These are phyloP conservation scores for Hagleromyces aurorensis DNA, from an alignment of 805 yeast species.

Conservation along the genomic window DNA sequence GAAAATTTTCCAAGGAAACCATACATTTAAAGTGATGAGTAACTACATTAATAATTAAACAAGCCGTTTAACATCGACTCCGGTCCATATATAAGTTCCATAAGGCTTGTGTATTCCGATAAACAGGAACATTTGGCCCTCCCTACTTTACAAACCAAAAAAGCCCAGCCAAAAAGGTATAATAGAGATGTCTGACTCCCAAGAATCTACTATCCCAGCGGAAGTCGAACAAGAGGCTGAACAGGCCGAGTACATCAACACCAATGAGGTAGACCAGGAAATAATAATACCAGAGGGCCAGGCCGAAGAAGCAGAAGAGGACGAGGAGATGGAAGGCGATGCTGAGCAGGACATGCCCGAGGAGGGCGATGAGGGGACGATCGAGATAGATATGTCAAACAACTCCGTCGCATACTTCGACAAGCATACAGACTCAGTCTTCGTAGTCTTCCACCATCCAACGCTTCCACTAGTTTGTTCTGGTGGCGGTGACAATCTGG, in stretches of 20 bases:
- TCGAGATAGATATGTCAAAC: conserved; percentile 82
- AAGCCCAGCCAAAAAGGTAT: too few species aligned
- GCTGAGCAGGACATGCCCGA: conserved; percentile 29
- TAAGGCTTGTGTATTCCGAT: too few species aligned
- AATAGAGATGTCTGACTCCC: conserved; percentile 12
- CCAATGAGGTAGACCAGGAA: conserved; percentile 40
- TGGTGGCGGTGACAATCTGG: conserved; percentile 93
- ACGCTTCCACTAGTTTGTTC: conserved; percentile 75
- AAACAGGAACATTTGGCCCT: too few species aligned
- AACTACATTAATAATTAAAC: too few species aligned
- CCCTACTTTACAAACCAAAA: too few species aligned
- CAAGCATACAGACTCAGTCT: conserved; percentile 80
- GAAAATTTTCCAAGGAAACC: too few species aligned
- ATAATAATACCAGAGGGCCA: conserved; percentile 27
- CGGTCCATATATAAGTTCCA: too few species aligned
- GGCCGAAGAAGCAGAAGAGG: conserved; percentile 30
- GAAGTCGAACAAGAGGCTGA: conserved; percentile 11
- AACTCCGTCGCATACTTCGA: conserved; percentile 89
- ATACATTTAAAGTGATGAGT: too few species aligned
- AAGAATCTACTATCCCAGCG: conserved; percentile 4
- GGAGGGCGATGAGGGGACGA: conserved; percentile 37
- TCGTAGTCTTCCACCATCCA: conserved; percentile 78
- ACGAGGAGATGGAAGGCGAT: conserved; percentile 32
- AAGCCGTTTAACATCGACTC: too few species aligned
- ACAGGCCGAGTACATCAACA: conserved; percentile 33